Evolutionary conservation across 139 green algal genomes (phyloP), one percentile per base, ranked within the genome.

Genomic region (Mychonastes homosphaera): DNA sequence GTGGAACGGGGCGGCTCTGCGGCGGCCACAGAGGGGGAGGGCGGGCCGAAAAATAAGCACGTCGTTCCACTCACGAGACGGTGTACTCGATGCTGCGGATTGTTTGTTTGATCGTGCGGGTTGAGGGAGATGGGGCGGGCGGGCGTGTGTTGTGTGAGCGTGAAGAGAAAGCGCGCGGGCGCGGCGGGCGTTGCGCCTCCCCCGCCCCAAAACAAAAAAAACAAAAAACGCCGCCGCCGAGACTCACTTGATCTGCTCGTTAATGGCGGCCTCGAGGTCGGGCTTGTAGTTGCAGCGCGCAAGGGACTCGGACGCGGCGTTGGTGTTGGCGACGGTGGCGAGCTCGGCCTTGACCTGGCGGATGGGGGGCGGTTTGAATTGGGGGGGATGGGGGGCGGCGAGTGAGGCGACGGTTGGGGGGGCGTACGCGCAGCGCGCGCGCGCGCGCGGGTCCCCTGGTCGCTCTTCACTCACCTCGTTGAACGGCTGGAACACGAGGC

Each of bases 161-260:
- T 34, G 18, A 44, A n/a, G 10, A 44, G 36, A 13, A 13, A 13
- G 10, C 13, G 10, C 12, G 10, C 13, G 36, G 12, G 13, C 36
- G 36, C 13, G 36, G 36, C 36, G 13, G 36, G 36, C 12, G 13
- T 44, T n/a, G 13, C 10, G 27, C 26, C 48, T 55, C 26, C 48
- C 24, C 46, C 46, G n/a, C 16, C 10, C 10, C 46, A 30, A 19
- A 23, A 18, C 34, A 18, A 9, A 18, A 8, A 28, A 13, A 13
- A 34, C 26, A n/a, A n/a, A n/a, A n/a, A n/a, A n/a, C n/a, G n/a
- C n/a, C n/a, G n/a, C n/a, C n/a, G 23, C n/a, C 23, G 15, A 6
- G n/a, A 57, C 84, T 76, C 54, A 95, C 87, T 96, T 97, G 80
- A 97, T 95, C 63, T 97, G 90, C 73, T 96, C 89, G 69, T 97